Evolutionary conservation across 2,329 filamentous ascomycete genomes (phyloP).

Genomic region (Beauveria pseudobassiana): DNA sequence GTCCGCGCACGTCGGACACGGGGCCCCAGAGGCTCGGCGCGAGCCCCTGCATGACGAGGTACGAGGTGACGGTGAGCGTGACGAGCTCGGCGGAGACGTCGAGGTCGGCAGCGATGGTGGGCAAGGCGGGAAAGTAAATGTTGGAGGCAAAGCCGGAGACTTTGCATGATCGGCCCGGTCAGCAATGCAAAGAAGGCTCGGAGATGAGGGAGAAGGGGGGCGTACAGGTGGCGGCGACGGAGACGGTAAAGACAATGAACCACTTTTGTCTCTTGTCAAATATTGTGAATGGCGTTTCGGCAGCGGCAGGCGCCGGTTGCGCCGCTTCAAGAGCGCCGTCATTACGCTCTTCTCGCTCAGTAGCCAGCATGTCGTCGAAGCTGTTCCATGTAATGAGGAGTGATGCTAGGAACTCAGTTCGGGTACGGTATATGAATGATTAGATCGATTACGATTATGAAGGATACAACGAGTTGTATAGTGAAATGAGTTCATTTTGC

Average conservation of each 20-base stretch:
- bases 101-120: conserved; percentile 35
- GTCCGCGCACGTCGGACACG: conserved; percentile 38
- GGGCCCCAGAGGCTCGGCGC: conserved; percentile 44
- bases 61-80: conserved; percentile 38
- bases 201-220: conserved; percentile 12
- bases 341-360: background rate
- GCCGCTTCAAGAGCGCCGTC: background rate
- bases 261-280: conserved; percentile 42
- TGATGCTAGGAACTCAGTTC: too few relatives aligned
- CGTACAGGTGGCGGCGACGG: conserved; percentile 43
- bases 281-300: conserved; percentile 36
- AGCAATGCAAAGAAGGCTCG: background rate
- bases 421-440: too few relatives aligned
- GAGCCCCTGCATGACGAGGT: conserved; percentile 47
- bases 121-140: conserved; percentile 44
- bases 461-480: too few relatives aligned
- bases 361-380: background rate
- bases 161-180: conserved; percentile 10
- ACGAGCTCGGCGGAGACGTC: conserved; percentile 30
- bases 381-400: background rate
- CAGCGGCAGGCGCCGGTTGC: background rate
- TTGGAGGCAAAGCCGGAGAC: conserved; percentile 34
- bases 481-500: background rate
- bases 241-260: conserved; percentile 38
- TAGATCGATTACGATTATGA: too few relatives aligned